A percentile compares a stretch with the other conserved stretches of the same genome.
Conservation (phyloP, 805 yeast species). For the Metschnikowia shivogae region DNA sequence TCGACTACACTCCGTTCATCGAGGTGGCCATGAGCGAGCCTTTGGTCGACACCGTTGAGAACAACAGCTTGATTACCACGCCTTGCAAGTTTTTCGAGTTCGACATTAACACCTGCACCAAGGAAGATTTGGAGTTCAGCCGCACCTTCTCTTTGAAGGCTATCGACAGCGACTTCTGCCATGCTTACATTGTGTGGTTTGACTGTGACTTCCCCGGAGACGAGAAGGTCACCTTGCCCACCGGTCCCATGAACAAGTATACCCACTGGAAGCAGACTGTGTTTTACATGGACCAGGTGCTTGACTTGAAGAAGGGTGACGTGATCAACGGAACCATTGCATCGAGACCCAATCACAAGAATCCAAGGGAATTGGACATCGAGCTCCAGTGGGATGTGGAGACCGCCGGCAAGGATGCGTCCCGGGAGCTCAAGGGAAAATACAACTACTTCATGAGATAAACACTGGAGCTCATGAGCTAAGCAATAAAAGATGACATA, state of each 20-base stretch:
- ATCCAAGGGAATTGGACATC: constrained; percentile 89
- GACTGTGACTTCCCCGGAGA: constrained; percentile 83
- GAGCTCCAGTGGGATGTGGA: constrained; percentile 56
- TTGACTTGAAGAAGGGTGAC: constrained; percentile 76
- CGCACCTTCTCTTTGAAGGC: constrained; percentile 68
- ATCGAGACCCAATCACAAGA: constrained; percentile 68
- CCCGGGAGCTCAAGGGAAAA: constrained; percentile 56
- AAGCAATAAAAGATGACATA: no score
- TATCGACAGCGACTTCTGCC: constrained; percentile 73
- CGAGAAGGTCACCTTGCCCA: constrained; percentile 70
- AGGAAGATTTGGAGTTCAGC: constrained; percentile 76
- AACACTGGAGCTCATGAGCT: background rate
- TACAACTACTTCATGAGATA: constrained; percentile 70
- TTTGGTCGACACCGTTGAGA: constrained; percentile 90
- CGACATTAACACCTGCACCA: constrained; percentile 83
- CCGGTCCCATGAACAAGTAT: constrained; percentile 91
- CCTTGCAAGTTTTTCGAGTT: constrained; percentile 69
- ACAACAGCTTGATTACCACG: constrained; percentile 67
- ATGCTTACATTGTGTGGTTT: constrained; percentile 92
- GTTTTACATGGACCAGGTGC: constrained; percentile 79
- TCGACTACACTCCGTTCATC: constrained; percentile 89
- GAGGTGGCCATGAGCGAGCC: constrained; percentile 89
- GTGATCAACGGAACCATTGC: constrained; percentile 64
- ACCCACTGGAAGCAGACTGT: constrained; percentile 99
- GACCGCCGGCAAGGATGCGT: constrained; percentile 41